Evolutionary conservation across 108 stramenopile species (phyloP), one percentile per base, ranked within the genome.

Genomic region (Cyclotella choctawhatcheeana): DNA sequence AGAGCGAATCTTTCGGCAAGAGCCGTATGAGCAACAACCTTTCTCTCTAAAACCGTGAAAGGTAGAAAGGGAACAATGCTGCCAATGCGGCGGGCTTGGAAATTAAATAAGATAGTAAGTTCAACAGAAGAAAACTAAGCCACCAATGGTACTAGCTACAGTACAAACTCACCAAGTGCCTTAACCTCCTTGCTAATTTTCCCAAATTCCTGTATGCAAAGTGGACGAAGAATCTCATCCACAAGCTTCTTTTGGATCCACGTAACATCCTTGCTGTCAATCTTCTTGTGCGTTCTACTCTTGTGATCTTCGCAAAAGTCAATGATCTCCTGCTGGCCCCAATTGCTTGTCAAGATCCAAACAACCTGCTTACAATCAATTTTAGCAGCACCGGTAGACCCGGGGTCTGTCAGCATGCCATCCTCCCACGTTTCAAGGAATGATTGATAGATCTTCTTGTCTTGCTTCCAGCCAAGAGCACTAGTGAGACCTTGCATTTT

Each of bases 221-320:
- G 55, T 1, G 55, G 55, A 1, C 29, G 10, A 29, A 56, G 30
- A 30, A 56, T 56, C 55, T 56, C 12, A 14, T 27, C 14, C 18
- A 56, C 55, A 1, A 56, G 29, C 12, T 56, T 13, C 10, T 56
- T 56, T 12, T 56, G 55, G n/a, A 56, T 56, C 55, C 55, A 56
- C 10, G 3, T 30, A 56, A 56, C 55, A 56, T 56, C 55, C 27
- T 56, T 31, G 29, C n/a, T 27, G 20, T 56, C 55, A 56, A 56
- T 56, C 29, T 56, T 56, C 29, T 56, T 56, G 8, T 56, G 29
- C 55, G 31, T 56, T n/a, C 29, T 56, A 30, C 55, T 56, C 55
- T 31, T 56, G 29, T 56, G 29, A 12, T 56, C 12, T n/a, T 56
- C 29, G 55, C 29, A 56, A n/a, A 56, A 56, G 29, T 30, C 55